phyloP scores from a whole-genome alignment of 305 asterid species.

The Rubia tinctorum region DNA sequence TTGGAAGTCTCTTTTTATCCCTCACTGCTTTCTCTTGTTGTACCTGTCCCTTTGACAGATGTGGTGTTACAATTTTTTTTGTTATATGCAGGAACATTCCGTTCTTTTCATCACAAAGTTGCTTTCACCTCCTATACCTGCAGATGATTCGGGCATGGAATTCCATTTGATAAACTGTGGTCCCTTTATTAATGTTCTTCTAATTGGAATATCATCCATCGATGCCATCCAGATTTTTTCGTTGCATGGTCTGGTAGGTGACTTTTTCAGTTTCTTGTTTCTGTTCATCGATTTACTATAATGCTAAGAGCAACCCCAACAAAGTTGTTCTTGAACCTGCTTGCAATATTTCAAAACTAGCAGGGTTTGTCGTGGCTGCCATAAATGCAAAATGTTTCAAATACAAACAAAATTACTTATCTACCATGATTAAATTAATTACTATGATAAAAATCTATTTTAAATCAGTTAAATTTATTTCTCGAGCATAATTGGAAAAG shows the following conservation, averaged over 20 bases:
- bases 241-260: constrained; percentile 93
- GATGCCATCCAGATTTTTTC: constrained; percentile 83
- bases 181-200: constrained; percentile 80
- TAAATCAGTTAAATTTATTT: too few species aligned
- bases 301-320: background rate
- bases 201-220: constrained; percentile 73
- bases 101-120: constrained; percentile 65
- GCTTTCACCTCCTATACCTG: constrained; percentile 80
- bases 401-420: too few species aligned
- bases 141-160: constrained; percentile 67
- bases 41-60: background rate
- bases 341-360: too few species aligned
- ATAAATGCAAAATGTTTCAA: too few species aligned
- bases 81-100: constrained; percentile 70
- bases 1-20: background rate
- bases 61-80: background rate
- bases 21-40: constrained; percentile 1
- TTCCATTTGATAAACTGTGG: constrained; percentile 82
- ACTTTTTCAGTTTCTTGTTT: constrained; percentile 26
- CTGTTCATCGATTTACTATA: background rate
- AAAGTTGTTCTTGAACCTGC: too few species aligned
- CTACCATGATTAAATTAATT: too few species aligned
- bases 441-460: too few species aligned
- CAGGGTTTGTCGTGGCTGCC: too few species aligned
- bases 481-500: too few species aligned